phyloP scores from a whole-genome alignment of 768 basidiomycete genomes.

The Boletus subcaerulescens region DNA sequence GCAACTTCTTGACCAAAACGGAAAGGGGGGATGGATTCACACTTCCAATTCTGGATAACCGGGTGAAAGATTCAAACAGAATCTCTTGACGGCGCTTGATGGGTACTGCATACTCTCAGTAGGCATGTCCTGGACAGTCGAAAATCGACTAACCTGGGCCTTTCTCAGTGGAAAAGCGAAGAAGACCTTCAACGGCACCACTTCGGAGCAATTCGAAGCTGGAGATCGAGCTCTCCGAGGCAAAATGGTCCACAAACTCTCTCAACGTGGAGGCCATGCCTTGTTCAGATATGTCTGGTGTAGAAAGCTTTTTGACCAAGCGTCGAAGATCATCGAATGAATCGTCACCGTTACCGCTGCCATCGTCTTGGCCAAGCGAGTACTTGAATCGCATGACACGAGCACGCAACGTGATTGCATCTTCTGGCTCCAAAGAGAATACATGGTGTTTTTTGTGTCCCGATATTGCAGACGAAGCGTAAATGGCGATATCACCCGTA shows the following conservation, averaged over 20 bases:
- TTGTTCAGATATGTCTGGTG: slow-evolving; percentile 55
- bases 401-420: slow-evolving; percentile 89
- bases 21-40: slow-evolving; percentile 59
- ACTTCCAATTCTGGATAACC: slow-evolving; percentile 43
- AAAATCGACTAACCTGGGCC: slow-evolving; percentile 24
- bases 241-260: slow-evolving; percentile 79
- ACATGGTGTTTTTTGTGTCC: slow-evolving; percentile 71
- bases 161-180: slow-evolving; percentile 78
- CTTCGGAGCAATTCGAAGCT: slow-evolving; percentile 96
- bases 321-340: slow-evolving; percentile 61
- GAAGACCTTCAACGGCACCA: slow-evolving; percentile 83
- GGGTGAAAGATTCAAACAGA: slow-evolving; percentile 74
- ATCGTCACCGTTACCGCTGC: slow-evolving; percentile 52
- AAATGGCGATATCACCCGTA: slow-evolving; percentile 35
- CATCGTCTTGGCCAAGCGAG: slow-evolving; percentile 54
- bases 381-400: slow-evolving; percentile 86
- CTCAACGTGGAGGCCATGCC: slow-evolving; percentile 59
- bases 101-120: slow-evolving; percentile 46
- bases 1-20: slow-evolving; percentile 89
- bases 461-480: slow-evolving; percentile 47
- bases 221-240: slow-evolving; percentile 76
- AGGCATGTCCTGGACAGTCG: background rate
- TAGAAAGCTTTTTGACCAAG: slow-evolving; percentile 64
- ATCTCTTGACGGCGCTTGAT: slow-evolving; percentile 69
- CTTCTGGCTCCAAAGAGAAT: slow-evolving; percentile 75